Evolutionary conservation across 805 yeast species (phyloP).

Genomic region (Scheffersomyces coipomensis): DNA sequence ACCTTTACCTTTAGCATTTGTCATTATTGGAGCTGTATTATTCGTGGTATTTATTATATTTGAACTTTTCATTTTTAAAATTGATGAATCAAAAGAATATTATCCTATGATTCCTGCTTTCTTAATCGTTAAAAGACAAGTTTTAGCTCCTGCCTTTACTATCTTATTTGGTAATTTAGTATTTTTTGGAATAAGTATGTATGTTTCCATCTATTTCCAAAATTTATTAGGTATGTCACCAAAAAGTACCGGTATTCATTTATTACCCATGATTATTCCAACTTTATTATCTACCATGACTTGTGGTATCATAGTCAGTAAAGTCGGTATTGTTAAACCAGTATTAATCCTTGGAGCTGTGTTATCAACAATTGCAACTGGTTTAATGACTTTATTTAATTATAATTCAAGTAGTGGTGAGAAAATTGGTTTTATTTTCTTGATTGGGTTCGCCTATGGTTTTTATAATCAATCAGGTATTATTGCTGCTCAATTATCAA

Average conservation of each 20-base stretch:
- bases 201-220: slow-evolving; percentile 44
- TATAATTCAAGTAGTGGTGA: slow-evolving; percentile 29
- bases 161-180: slow-evolving; percentile 5
- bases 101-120: slow-evolving; percentile 44
- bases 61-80: slow-evolving; percentile 35
- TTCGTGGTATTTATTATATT: slow-evolving; percentile 15
- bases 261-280: slow-evolving; percentile 40
- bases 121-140: slow-evolving; percentile 35
- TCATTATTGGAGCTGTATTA: slow-evolving; percentile 16
- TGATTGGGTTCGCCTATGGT: slow-evolving; percentile 48
- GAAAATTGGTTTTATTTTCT: slow-evolving; percentile 44
- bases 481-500: slow-evolving; percentile 41
- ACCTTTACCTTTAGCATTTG: slow-evolving; percentile 8
- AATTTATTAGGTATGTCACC: slow-evolving; percentile 38
- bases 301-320: slow-evolving; percentile 35
- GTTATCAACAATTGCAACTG: slow-evolving; percentile 42
- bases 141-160: slow-evolving; percentile 31
- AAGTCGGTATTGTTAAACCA: slow-evolving; percentile 40
- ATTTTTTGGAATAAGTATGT: slow-evolving; percentile 1
- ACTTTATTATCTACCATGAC: slow-evolving; percentile 32
- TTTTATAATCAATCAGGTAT: slow-evolving; percentile 42
- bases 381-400: slow-evolving; percentile 37
- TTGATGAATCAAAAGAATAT: slow-evolving; percentile 19
- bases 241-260: slow-evolving; percentile 41
- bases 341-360: slow-evolving; percentile 21